Evolutionary conservation across 2,329 filamentous ascomycete species (phyloP).

Genomic region (Phoma sp.): DNA sequence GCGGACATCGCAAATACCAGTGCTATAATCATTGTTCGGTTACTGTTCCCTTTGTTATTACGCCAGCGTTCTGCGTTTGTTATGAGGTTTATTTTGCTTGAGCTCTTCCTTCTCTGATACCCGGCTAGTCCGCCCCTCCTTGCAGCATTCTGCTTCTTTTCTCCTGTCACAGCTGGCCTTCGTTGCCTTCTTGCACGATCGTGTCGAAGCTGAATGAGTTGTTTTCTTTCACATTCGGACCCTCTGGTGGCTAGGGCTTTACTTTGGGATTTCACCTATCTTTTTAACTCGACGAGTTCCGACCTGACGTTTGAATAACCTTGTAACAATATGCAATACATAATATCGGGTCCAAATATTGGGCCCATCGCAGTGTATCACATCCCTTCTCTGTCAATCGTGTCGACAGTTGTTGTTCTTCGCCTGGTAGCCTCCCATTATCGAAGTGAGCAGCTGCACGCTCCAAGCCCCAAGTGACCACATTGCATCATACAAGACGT

Average conservation of each 20-base stretch:
- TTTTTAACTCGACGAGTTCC: constrained; percentile 27
- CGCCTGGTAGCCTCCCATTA: no score
- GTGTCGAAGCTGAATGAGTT: not conserved
- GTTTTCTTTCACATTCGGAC: constrained; percentile 1
- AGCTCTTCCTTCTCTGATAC: constrained; percentile 26
- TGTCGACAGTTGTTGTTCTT: no score
- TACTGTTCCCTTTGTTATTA: not conserved
- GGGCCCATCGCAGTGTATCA: constrained; percentile 2
- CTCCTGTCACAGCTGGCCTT: constrained; percentile 14
- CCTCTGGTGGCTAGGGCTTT: constrained; percentile 11
- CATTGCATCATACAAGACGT: no score
- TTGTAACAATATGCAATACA: constrained; percentile 25
- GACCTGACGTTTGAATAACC: constrained; percentile 24
- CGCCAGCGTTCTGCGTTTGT: constrained; percentile 4
- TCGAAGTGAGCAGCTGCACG: no score
- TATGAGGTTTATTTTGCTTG: constrained; percentile 21
- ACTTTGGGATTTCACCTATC: constrained; percentile 9
- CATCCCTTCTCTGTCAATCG: not conserved
- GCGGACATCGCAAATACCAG: constrained; percentile 1
- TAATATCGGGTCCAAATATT: constrained; percentile 2
- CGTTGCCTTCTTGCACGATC: constrained; percentile 1
- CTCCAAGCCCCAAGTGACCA: no score
- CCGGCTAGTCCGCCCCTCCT: constrained; percentile 31
- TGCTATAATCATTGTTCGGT: not conserved
- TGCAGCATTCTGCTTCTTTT: constrained; percentile 8